A percentile compares a stretch with the other conserved stretches of the same genome.
Evolutionary conservation across 371 early-diverging fungal species (phyloP).

Genomic region (Apophysomyces elegans): DNA sequence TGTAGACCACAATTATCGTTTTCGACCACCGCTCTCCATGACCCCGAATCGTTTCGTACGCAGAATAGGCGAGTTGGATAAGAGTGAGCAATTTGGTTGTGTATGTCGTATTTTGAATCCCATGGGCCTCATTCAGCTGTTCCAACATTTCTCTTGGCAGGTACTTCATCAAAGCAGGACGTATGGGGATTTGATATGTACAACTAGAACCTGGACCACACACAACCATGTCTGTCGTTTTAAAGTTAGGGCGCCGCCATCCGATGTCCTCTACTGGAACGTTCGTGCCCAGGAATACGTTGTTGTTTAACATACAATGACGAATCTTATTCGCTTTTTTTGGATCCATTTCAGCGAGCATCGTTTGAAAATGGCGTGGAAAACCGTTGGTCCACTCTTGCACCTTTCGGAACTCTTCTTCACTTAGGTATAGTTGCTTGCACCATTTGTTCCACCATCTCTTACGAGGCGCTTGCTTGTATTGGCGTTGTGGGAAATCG

Average conservation of each 20-base stretch:
- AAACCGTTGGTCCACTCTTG: neutral
- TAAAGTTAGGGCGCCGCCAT: slow-evolving; percentile 10
- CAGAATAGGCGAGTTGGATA: neutral
- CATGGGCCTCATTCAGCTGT: neutral
- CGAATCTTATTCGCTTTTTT: neutral
- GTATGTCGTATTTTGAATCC: neutral
- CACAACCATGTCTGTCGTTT: slow-evolving; percentile 3
- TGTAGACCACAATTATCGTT: neutral
- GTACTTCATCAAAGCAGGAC: neutral
- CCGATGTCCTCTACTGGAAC: neutral
- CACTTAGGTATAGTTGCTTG: neutral
- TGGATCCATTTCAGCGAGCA: neutral
- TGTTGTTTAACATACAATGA: slow-evolving; percentile 6
- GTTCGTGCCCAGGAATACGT: neutral
- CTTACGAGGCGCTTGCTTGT: neutral
- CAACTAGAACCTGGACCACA: neutral
- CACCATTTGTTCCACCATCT: neutral
- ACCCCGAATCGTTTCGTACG: neutral
- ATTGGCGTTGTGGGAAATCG: neutral
- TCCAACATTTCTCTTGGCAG: neutral
- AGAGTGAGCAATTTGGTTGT: neutral
- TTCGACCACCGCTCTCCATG: slow-evolving; percentile 1
- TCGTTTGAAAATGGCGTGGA: neutral
- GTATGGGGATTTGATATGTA: slow-evolving; percentile 1
- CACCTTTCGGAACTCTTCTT: neutral